These are phyloP conservation scores for Xerocomus spinulosus DNA, from an alignment of 768 basidiomycete species.

Conservation along the genomic window DNA sequence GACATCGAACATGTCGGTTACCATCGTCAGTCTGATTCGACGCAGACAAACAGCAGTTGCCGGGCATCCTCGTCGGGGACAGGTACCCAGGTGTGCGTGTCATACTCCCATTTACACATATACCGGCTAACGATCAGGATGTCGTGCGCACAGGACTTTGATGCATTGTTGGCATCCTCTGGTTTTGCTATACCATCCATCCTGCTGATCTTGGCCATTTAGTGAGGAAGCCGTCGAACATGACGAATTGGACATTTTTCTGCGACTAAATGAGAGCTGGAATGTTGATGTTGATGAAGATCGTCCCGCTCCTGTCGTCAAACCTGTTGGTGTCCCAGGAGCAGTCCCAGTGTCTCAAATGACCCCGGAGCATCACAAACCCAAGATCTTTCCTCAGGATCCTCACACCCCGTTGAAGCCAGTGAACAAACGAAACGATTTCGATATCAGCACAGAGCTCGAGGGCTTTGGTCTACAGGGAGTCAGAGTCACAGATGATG, in stretches of 20 bases:
- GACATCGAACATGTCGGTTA: neutral
- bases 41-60: conserved; percentile 77
- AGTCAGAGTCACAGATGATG: conserved; percentile 71
- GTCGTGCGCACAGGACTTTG: conserved; percentile 48
- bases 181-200: neutral
- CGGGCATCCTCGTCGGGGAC: conserved; percentile 77
- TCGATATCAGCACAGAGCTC: conserved; percentile 67
- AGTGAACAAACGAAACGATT: conserved; percentile 52
- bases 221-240: conserved; percentile 87
- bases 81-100: conserved; percentile 69
- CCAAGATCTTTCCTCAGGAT: conserved; percentile 46
- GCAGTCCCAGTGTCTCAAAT: conserved; percentile 71
- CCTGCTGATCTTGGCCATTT: conserved; percentile 7
- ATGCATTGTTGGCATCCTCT: conserved; percentile 58
- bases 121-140: conserved; percentile 4
- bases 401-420: conserved; percentile 47
- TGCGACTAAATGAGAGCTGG: conserved; percentile 71
- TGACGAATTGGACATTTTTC: conserved; percentile 63
- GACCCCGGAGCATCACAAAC: conserved; percentile 70
- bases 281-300: conserved; percentile 56
- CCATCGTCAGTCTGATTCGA: neutral
- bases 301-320: conserved; percentile 46
- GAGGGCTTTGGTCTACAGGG: conserved; percentile 71
- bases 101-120: neutral
- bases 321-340: conserved; percentile 78